phyloP scores from a whole-genome alignment of 176 grass and related monocot genomes.

The Luzula sylvatica region DNA sequence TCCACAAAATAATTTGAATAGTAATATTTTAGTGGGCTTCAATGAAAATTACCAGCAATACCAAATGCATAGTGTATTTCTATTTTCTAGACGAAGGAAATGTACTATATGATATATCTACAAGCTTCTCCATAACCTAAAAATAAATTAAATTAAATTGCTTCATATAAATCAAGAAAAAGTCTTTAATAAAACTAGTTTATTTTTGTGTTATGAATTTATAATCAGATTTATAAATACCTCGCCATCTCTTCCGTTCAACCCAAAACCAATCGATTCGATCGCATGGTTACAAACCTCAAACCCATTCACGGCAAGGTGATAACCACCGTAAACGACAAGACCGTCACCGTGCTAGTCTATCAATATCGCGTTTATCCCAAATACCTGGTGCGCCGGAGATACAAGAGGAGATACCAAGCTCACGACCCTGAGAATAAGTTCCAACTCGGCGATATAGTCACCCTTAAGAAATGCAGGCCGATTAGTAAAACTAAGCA shows the following conservation, averaged over 20 bases:
- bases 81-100: slow-evolving; percentile 75
- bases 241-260: too few species aligned
- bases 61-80: slow-evolving; percentile 65
- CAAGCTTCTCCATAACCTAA: slow-evolving; percentile 79
- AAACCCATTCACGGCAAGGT: slow-evolving; percentile 62
- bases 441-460: slow-evolving; percentile 85
- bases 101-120: slow-evolving; percentile 88
- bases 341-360: slow-evolving; percentile 84
- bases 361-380: slow-evolving; percentile 49
- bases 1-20: slow-evolving; percentile 11
- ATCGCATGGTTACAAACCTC: slow-evolving; percentile 23
- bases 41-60: slow-evolving; percentile 47
- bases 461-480: slow-evolving; percentile 67
- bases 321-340: slow-evolving; percentile 66
- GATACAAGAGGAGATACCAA: slow-evolving; percentile 85
- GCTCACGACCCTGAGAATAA: slow-evolving; percentile 85
- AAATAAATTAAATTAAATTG: slow-evolving; percentile 1
- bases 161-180: too few species aligned
- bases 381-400: slow-evolving; percentile 66
- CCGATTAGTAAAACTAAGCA: slow-evolving; percentile 98
- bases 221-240: too few species aligned
- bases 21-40: not conserved
- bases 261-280: not conserved
- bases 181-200: too few species aligned
- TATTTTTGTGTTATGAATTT: too few species aligned